Percentiles rank a stretch among this genome's conserved stretches.
These are phyloP conservation scores for Alternaria sp. DNA, from an alignment of 2,329 filamentous ascomycete genomes.

Conservation along the genomic window DNA sequence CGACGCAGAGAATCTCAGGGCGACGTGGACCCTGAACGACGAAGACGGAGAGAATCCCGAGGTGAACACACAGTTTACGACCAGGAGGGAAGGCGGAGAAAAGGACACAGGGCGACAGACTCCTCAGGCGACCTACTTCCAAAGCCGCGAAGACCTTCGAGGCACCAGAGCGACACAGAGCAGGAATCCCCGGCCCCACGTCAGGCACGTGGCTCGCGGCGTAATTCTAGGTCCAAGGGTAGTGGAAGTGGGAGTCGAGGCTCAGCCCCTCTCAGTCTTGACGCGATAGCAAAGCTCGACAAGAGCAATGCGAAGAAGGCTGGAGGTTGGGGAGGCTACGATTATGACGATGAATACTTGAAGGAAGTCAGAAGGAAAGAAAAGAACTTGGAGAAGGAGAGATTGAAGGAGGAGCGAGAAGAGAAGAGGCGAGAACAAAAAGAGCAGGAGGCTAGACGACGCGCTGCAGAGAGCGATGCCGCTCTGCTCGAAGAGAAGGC, in stretches of 20 bases:
- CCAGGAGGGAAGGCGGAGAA: constrained; percentile 40
- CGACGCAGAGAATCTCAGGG: constrained; percentile 40
- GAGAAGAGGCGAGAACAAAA: constrained; percentile 54
- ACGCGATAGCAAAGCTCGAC: constrained; percentile 73
- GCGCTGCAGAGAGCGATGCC: constrained; percentile 33
- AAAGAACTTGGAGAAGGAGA: constrained; percentile 45
- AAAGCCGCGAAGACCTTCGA: constrained; percentile 26
- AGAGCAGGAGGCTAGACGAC: constrained; percentile 41
- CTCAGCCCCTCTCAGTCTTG: constrained; percentile 57
- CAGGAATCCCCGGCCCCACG: constrained; percentile 39
- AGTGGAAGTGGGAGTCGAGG: constrained; percentile 40
- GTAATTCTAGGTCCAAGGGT: constrained; percentile 37
- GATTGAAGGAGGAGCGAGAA: constrained; percentile 41
- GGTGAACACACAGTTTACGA: constrained; percentile 32
- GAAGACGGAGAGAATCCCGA: constrained; percentile 29
- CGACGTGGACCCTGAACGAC: constrained; percentile 34
- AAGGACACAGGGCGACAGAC: constrained; percentile 52
- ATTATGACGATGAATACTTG: constrained; percentile 52
- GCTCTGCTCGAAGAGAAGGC: constrained; percentile 33
- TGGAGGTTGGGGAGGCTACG: constrained; percentile 53
- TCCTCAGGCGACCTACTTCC: constrained; percentile 50
- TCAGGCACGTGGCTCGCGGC: constrained; percentile 28
- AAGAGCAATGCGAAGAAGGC: constrained; percentile 66
- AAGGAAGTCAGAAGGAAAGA: constrained; percentile 50
- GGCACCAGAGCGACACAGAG: constrained; percentile 44